These are phyloP conservation scores for Tricholoma matsutake DNA, from an alignment of 768 basidiomycete genomes.

Conservation along the genomic window DNA sequence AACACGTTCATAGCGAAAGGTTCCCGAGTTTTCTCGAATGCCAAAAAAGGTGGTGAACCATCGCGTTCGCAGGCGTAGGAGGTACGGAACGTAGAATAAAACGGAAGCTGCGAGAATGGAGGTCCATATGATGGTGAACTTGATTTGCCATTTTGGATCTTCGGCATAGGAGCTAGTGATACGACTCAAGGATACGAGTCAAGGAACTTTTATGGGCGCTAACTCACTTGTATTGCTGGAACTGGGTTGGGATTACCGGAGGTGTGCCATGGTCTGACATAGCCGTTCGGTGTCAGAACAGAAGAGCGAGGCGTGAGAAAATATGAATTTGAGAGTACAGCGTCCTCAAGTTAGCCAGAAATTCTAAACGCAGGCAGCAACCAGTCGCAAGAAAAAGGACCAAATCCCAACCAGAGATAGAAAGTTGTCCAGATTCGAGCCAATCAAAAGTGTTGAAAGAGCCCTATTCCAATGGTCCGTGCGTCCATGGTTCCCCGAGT, in stretches of 20 bases:
- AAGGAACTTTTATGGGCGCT: not conserved
- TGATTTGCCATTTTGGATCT: constrained; percentile 76
- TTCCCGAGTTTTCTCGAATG: constrained; percentile 41
- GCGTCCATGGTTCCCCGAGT: not conserved
- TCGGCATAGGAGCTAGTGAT: constrained; percentile 63
- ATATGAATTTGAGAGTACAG: no score
- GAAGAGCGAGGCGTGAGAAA: not conserved
- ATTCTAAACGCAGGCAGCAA: no score
- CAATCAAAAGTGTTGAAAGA: no score
- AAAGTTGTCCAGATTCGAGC: not conserved
- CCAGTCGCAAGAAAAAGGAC: not conserved
- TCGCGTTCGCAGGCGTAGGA: constrained; percentile 30
- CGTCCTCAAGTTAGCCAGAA: no score
- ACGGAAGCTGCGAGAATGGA: constrained; percentile 49
- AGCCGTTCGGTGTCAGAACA: not conserved
- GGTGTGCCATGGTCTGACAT: constrained; percentile 48
- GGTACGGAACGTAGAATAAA: constrained; percentile 45
- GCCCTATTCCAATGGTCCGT: not conserved
- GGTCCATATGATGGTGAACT: constrained; percentile 73
- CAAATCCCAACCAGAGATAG: not conserved
- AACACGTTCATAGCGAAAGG: constrained; percentile 5
- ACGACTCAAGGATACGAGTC: not conserved
- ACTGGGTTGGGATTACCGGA: constrained; percentile 52
- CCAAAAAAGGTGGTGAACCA: constrained; percentile 47
- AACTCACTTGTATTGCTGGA: constrained; percentile 69